Base-by-base conservation (phyloP, 1,284 basidiomycete genomes). In the Porphyrellus sp. region DNA sequence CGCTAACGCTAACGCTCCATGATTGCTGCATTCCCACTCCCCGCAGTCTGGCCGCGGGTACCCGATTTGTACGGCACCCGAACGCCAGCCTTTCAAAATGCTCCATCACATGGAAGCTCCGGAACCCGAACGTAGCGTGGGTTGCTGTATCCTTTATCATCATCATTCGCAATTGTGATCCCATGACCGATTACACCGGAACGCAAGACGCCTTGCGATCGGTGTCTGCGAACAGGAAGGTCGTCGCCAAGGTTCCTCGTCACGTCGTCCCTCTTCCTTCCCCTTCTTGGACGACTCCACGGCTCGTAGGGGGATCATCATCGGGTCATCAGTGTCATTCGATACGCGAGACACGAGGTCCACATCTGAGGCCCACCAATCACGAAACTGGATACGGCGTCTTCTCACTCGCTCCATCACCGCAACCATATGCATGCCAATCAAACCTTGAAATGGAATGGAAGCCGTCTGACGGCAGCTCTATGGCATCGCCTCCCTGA, bases 71-170 rank as follows among this genome's bases (percentile, higher is more conserved):
- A 39, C 4, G 30, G 16, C 34, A 35, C 31, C 25, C 30, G 23
- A 18, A 30, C 16, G 4, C 35, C n/a, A 46, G 38, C 33, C 18
- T 30, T 38, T 21, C n/a, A 9, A 12, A 1, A 13, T 27, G 34
- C 16, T 81, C 80, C 59, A 77, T 80, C 15, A 81, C 79, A 39
- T 81, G 81, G 80, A 85, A 85, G 63, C 48, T 63, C 39, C 46
- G 48, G 46, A 53, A n/a, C 18, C n/a, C 37, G 51, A 37, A 42
- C 25, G 44, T 37, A 43, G 42, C 40, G 50, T 38, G 60, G 21
- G 30, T 8, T n/a, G 38, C 41, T 33, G 28, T 18, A 8, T 41
- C n/a, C 16, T 27, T 28, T 25, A 41, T 41, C 11, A 28, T 41
- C 39, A 41, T 41, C 15, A 21, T 12, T 5, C 5, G 16, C 18